A percentile compares a stretch with the other conserved stretches of the same genome.
These are phyloP conservation scores for Pyronema domesticum DNA, from an alignment of 495 filamentous ascomycete species.

Conservation along the genomic window DNA sequence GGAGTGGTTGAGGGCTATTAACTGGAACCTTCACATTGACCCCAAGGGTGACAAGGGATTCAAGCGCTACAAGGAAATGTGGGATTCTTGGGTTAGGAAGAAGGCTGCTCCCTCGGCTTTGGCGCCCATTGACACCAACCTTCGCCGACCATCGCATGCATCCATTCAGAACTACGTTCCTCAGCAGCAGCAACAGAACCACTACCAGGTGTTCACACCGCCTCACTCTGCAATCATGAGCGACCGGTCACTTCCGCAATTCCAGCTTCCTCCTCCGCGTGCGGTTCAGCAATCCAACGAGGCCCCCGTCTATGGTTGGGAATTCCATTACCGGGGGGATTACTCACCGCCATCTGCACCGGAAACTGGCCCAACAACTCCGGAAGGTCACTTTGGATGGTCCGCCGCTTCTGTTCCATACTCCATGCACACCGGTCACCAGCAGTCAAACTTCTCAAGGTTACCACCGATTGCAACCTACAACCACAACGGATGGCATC, in stretches of 20 bases:
- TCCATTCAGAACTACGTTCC: constrained; percentile 19
- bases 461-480: constrained; percentile 31
- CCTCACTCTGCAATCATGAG: constrained; percentile 14
- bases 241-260: constrained; percentile 23
- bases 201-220: constrained; percentile 7
- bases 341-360: constrained; percentile 53
- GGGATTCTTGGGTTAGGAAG: constrained; percentile 59
- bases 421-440: constrained; percentile 25
- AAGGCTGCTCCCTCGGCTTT: constrained; percentile 38
- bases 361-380: constrained; percentile 46
- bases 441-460: constrained; percentile 25
- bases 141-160: constrained; percentile 31
- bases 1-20: constrained; percentile 75
- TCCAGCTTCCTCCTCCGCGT: constrained; percentile 33
- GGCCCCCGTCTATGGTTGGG: not conserved
- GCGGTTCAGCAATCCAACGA: constrained; percentile 12
- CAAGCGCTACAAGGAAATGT: constrained; percentile 62
- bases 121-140: constrained; percentile 51
- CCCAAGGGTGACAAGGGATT: constrained; percentile 69
- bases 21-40: constrained; percentile 77
- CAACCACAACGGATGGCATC: constrained; percentile 43
- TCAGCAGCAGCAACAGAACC: constrained; percentile 10
- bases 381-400: constrained; percentile 31
- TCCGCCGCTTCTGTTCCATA: constrained; percentile 28
- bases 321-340: constrained; percentile 24